Percentiles rank a stretch among this genome's conserved stretches.
These are phyloP conservation scores for Oryza meyeriana DNA, from an alignment of 176 grass and related monocot genomes.

Conservation along the genomic window DNA sequence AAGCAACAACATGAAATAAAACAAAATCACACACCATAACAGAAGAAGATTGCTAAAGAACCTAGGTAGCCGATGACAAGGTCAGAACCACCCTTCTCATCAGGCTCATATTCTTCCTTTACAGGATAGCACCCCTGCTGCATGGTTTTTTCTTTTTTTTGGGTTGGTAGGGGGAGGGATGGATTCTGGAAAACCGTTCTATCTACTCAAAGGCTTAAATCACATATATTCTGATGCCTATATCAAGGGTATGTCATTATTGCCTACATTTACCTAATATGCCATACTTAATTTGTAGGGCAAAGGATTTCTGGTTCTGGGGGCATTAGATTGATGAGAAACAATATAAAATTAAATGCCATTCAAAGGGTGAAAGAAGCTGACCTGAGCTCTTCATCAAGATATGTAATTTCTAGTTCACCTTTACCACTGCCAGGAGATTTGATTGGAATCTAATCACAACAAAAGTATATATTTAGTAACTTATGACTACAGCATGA, in stretches of 20 bases:
- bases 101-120: not conserved
- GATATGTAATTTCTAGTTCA: constrained; percentile 89
- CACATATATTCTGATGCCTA: not conserved
- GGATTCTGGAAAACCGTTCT: not conserved
- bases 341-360: not conserved
- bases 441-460: constrained; percentile 76
- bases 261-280: not conserved
- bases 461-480: not conserved
- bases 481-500: not conserved
- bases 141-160: not conserved
- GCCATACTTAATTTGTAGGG: not conserved
- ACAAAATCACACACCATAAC: not conserved
- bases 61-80: not conserved
- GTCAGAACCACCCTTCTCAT: not conserved
- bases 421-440: constrained; percentile 70
- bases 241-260: not conserved
- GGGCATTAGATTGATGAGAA: not conserved
- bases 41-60: not conserved
- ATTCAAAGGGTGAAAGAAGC: constrained; percentile 22
- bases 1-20: too few species aligned
- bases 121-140: not conserved
- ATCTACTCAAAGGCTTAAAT: not conserved
- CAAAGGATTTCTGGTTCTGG: not conserved
- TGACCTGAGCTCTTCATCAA: constrained; percentile 91
- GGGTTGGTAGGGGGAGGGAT: not conserved